Evolutionary conservation across 2,329 filamentous ascomycete genomes (phyloP), one percentile per base, ranked within the genome.

Genomic region (Colletotrichum somersetense): DNA sequence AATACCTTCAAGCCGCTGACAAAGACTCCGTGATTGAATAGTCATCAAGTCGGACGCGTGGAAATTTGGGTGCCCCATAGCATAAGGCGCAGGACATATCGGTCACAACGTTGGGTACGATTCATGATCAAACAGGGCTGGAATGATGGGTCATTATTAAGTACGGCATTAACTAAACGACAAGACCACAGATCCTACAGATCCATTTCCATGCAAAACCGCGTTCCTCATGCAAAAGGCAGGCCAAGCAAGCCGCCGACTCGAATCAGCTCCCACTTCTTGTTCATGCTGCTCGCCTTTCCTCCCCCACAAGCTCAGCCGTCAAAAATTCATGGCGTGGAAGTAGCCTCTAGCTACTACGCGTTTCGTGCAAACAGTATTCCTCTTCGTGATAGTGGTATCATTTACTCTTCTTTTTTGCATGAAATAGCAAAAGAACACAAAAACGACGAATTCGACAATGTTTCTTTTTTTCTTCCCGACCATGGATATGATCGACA

Each of bases 381-480:
- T 57, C 44, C 56, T 53, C 58, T 38, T 64, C 66, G 58, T 70
- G 59, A 70, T 44, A 59, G 59, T 72, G 70, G 70, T 72, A 72
- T 72, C 70, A 72, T 69, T 62, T 56, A 61, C 66, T 64, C 59
- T 64, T 57, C 30, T 1, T 44, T 44, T 50, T 62, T 44, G 50
- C 69, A 55, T 50, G 44, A 57, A 61, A 56, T 46, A 6, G 50
- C 38, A 63, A 69, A 16, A 64, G 26, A 67, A 59, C 55, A 42
- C 16, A 42, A 42, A 35, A 35, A 23, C 48, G 53, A 59, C 65
- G 44, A 59, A 57, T 48, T 44, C 53, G 44, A 53, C 35, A 46
- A 57, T 44, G 46, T 66, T 46, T 10, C n/a, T 71, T 65, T 58
- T 48, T 5, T 23, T 23, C 5, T 12, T 23, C 18, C 4, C 20